Conservation (phyloP, 768 basidiomycete genomes). For the Boletus sensibilis region DNA sequence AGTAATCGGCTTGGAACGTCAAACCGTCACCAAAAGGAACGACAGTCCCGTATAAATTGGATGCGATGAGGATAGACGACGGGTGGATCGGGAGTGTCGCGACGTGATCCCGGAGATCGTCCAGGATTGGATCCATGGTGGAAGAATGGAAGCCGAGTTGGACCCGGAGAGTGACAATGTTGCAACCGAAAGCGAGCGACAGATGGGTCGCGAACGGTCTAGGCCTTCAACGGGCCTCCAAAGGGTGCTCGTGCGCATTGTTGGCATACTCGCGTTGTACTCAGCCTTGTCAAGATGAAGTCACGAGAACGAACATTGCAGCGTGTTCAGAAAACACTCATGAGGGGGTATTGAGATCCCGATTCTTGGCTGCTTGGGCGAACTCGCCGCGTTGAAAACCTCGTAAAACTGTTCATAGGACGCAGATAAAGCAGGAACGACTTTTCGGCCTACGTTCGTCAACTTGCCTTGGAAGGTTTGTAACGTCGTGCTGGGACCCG, state of each 20-base stretch:
- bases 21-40: conserved; percentile 51
- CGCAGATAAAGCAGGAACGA: background rate
- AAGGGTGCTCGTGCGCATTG: background rate
- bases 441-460: conserved; percentile 6
- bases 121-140: conserved; percentile 58
- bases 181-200: conserved; percentile 36
- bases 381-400: background rate
- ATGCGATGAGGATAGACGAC: conserved; percentile 60
- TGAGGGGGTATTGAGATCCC: background rate
- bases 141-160: conserved; percentile 66
- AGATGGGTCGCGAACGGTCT: conserved; percentile 41
- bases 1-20: conserved; percentile 51
- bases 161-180: conserved; percentile 46
- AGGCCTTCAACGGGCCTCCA: conserved; percentile 39
- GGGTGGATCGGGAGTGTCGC: conserved; percentile 38
- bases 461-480: conserved; percentile 13
- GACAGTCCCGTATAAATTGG: conserved; percentile 55
- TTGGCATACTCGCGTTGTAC: background rate
- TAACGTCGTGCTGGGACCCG: conserved; percentile 7
- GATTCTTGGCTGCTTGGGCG: background rate
- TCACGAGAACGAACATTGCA: conserved; percentile 7
- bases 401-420: conserved; percentile 14
- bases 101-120: conserved; percentile 46
- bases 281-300: background rate
- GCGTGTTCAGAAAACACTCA: background rate